These are phyloP conservation scores for Pythium volutum DNA, from an alignment of 352 stramenopile species.

Conservation along the genomic window DNA sequence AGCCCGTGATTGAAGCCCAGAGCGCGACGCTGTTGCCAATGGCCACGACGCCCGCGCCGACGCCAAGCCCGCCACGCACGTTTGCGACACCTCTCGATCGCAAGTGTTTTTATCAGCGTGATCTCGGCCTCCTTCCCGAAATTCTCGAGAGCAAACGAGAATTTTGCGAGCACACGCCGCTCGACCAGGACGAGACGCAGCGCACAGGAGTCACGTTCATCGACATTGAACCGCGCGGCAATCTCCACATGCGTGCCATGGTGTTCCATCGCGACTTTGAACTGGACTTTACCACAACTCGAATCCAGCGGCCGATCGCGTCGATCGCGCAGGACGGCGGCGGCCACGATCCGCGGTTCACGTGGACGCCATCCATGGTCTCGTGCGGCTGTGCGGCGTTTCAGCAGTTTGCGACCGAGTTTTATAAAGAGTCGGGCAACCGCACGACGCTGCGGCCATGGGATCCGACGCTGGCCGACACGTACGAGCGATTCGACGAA, in stretches of 20 bases:
- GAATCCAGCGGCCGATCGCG: conserved; percentile 25
- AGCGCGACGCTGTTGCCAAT: neutral
- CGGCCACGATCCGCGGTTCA: conserved; percentile 38
- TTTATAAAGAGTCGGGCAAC: neutral
- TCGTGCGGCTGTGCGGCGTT: conserved; percentile 19
- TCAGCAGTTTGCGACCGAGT: neutral
- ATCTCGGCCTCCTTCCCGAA: conserved; percentile 3
- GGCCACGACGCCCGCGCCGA: neutral
- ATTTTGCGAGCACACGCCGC: conserved; percentile 1
- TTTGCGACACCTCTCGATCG: neutral
- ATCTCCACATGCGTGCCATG: conserved; percentile 20
- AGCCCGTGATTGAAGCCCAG: conserved; percentile 1
- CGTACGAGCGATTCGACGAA: neutral
- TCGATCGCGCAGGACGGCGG: conserved; percentile 30
- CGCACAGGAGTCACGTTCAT: conserved; percentile 25
- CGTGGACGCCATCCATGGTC: conserved; percentile 1
- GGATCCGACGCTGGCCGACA: conserved; percentile 7
- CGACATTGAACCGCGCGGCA: conserved; percentile 15
- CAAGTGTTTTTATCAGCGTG: conserved; percentile 10
- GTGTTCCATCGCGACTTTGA: conserved; percentile 43
- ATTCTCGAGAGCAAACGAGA: neutral
- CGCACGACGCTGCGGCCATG: conserved; percentile 9
- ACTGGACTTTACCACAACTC: conserved; percentile 37
- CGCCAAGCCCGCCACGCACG: neutral
- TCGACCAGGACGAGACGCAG: neutral